Conservation (phyloP, 805 yeast genomes). For the Nakazawaea molendinolei region DNA sequence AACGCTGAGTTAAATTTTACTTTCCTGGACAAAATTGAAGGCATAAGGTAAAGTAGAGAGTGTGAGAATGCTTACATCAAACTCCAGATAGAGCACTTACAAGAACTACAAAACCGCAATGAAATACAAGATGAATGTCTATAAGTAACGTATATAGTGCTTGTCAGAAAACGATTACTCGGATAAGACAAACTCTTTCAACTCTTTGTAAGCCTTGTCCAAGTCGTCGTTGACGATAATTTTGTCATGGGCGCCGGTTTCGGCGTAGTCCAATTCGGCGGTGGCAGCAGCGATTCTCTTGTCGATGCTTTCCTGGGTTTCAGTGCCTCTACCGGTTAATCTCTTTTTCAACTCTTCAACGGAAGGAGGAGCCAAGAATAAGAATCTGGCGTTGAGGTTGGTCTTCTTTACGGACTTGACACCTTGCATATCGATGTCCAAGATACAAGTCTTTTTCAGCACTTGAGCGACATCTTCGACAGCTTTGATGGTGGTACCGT, state of each 20-base stretch:
- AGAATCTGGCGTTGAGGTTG: constrained; percentile 72
- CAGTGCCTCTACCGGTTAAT: constrained; percentile 89
- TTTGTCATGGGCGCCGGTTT: constrained; percentile 88
- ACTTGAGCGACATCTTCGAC: constrained; percentile 64
- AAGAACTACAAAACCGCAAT: no score
- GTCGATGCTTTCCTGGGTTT: constrained; percentile 75
- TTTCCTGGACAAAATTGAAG: no score
- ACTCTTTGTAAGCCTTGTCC: constrained; percentile 78
- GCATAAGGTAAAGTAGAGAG: no score
- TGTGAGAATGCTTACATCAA: no score
- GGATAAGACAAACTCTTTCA: constrained; percentile 67
- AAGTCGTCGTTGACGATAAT: constrained; percentile 87
- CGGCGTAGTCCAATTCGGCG: constrained; percentile 83
- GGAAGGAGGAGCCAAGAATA: constrained; percentile 91
- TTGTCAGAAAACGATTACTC: constrained; percentile 17
- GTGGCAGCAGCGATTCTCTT: constrained; percentile 84
- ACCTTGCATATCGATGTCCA: constrained; percentile 99
- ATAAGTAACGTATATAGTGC: no score
- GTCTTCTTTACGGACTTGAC: constrained; percentile 86
- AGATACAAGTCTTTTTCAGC: constrained; percentile 71
- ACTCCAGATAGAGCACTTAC: no score
- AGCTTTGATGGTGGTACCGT: constrained; percentile 87
- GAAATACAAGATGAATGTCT: no score
- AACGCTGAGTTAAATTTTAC: no score
- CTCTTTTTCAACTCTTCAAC: constrained; percentile 70